A percentile compares a stretch with the other conserved stretches of the same genome.
These are phyloP conservation scores for Pichia sp. DNA, from an alignment of 1,139 yeast genomes.

Conservation along the genomic window DNA sequence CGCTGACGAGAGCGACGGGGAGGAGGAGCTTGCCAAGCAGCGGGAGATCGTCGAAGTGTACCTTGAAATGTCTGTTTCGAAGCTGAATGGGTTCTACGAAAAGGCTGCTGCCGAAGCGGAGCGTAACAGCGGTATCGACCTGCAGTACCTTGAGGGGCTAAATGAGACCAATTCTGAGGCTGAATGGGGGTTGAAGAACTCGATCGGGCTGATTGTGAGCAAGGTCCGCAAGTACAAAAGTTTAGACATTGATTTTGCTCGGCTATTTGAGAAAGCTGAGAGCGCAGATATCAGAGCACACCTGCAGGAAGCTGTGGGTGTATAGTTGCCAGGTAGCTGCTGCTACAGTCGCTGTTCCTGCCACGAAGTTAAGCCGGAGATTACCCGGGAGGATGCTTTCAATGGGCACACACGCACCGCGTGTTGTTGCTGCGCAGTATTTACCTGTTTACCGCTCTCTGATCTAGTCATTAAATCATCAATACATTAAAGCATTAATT, in stretches of 20 bases:
- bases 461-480: no score
- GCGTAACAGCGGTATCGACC: background rate
- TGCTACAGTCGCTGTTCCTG: background rate
- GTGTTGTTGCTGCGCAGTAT: no score
- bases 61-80: conserved; percentile 12
- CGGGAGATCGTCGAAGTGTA: conserved; percentile 3
- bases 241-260: background rate
- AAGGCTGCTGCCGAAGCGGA: conserved; percentile 24
- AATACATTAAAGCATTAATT: background rate
- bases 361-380: background rate
- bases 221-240: conserved; percentile 5
- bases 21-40: conserved; percentile 4
- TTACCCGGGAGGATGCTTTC: background rate
- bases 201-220: conserved; percentile 11
- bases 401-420: no score
- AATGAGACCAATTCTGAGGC: conserved; percentile 11
- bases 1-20: conserved; percentile 15
- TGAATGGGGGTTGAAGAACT: conserved; percentile 13
- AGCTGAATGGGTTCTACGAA: conserved; percentile 25
- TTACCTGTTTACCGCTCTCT: no score
- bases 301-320: background rate
- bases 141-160: background rate
- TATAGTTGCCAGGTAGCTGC: background rate
- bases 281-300: background rate
- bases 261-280: background rate